Conservation (phyloP, 768 basidiomycete genomes). For the Piloderma croceum region DNA sequence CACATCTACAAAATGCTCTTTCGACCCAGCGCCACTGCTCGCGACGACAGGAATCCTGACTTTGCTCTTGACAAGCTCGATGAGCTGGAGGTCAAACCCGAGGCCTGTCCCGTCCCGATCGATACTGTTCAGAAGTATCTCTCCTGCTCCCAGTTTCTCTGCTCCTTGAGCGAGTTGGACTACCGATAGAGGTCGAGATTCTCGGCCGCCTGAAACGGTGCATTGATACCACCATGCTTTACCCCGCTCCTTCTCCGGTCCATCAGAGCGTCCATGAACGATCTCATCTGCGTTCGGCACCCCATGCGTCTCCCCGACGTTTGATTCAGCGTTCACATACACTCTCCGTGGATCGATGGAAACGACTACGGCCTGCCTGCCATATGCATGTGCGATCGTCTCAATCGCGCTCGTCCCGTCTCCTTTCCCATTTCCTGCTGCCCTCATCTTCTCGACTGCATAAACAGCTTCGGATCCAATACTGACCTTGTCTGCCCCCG, state of each 20-base stretch:
- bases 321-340: slow-evolving; percentile 59
- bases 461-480: slow-evolving; percentile 95
- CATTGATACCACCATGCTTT: slow-evolving; percentile 99
- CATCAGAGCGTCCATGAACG: slow-evolving; percentile 38
- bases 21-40: slow-evolving; percentile 85
- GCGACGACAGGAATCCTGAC: slow-evolving; percentile 93
- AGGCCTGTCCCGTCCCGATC: slow-evolving; percentile 91
- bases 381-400: slow-evolving; percentile 84
- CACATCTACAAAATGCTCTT: slow-evolving; percentile 81
- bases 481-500: slow-evolving; percentile 97
- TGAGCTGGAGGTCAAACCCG: slow-evolving; percentile 85
- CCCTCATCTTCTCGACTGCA: slow-evolving; percentile 79
- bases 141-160: slow-evolving; percentile 89
- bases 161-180: slow-evolving; percentile 88
- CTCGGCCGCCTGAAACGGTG: slow-evolving; percentile 91
- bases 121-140: slow-evolving; percentile 92
- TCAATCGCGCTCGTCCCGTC: slow-evolving; percentile 87
- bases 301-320: slow-evolving; percentile 50
- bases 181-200: slow-evolving; percentile 75
- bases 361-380: slow-evolving; percentile 95
- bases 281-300: slow-evolving; percentile 67
- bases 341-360: slow-evolving; percentile 90
- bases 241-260: slow-evolving; percentile 47
- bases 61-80: slow-evolving; percentile 64
- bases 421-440: slow-evolving; percentile 36